Evolutionary conservation across 345 rosid species (phyloP).

Genomic region (Rubroshorea leprosula): DNA sequence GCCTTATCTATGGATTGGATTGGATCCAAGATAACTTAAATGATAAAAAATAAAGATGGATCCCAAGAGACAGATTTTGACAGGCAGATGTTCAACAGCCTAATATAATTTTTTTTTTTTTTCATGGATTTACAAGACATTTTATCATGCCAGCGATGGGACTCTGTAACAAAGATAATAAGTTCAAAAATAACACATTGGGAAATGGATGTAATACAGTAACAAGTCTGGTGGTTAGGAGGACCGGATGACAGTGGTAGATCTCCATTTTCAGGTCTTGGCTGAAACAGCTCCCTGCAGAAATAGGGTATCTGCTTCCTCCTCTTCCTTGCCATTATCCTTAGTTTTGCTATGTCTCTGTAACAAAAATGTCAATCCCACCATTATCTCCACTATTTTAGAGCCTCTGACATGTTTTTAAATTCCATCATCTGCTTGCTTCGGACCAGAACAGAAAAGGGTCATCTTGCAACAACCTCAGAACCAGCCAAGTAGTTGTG

Average conservation of each 20-base stretch:
- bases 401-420: too few relatives aligned
- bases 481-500: constrained; percentile 14
- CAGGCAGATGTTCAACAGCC: too few relatives aligned
- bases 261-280: constrained; percentile 4
- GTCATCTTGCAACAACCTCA: neutral
- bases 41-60: too few relatives aligned
- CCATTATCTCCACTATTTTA: neutral
- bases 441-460: constrained; percentile 12
- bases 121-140: neutral
- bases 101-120: constrained; percentile 2
- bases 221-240: constrained; percentile 19
- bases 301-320: too few relatives aligned
- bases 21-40: too few relatives aligned
- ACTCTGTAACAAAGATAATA: constrained; percentile 9
- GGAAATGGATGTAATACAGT: constrained; percentile 22
- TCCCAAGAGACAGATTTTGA: too few relatives aligned
- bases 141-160: constrained; percentile 12
- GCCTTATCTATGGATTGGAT: too few relatives aligned
- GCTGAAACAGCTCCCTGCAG: constrained; percentile 8
- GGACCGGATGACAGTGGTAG: constrained; percentile 10
- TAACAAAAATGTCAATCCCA: neutral
- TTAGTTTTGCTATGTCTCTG: neutral
- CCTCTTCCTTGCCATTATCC: neutral
- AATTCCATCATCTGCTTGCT: neutral
- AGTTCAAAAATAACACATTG: constrained; percentile 16